These are phyloP conservation scores for Sarcodon aspratus DNA, from an alignment of 768 basidiomycete species.

Conservation along the genomic window DNA sequence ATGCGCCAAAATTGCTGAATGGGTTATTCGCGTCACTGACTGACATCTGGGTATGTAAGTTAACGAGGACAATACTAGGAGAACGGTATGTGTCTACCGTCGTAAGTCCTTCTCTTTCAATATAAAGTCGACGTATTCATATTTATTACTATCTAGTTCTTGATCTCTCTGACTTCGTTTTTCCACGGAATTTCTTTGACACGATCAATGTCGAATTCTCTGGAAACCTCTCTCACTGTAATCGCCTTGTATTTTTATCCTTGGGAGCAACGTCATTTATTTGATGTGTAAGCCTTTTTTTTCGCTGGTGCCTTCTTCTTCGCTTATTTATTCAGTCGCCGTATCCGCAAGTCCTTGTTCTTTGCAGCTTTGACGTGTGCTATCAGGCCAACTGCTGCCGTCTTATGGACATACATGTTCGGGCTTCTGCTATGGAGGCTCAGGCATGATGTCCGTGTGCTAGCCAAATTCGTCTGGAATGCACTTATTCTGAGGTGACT, in stretches of 20 bases:
- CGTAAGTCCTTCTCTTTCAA: conserved; percentile 34
- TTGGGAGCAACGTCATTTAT: conserved; percentile 27
- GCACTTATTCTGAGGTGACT: conserved; percentile 31
- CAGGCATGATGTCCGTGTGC: conserved; percentile 20
- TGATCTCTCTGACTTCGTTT: conserved; percentile 76
- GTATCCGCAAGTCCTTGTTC: conserved; percentile 24
- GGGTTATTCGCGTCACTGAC: conserved; percentile 69
- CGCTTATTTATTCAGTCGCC: conserved; percentile 19
- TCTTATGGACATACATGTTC: conserved; percentile 77
- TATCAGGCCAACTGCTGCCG: conserved; percentile 78
- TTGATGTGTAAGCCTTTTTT: conserved; percentile 8
- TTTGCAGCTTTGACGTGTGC: conserved; percentile 74
- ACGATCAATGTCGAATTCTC: conserved; percentile 84
- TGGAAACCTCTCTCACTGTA: conserved; percentile 80
- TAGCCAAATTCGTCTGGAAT: conserved; percentile 27
- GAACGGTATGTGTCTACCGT: conserved; percentile 42
- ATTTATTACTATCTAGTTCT: conserved; percentile 32
- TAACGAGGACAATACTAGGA: conserved; percentile 50
- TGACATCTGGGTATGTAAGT: conserved; percentile 60
- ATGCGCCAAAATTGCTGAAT: conserved; percentile 65
- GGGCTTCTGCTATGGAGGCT: conserved; percentile 43
- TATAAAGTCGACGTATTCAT: neutral
- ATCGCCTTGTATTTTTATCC: conserved; percentile 73
- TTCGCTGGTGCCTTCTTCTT: neutral
- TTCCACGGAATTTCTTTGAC: conserved; percentile 81